Evolutionary conservation across 805 yeast genomes (phyloP), one percentile per base, ranked within the genome.

Genomic region (Yamadazyma kitorensis): DNA sequence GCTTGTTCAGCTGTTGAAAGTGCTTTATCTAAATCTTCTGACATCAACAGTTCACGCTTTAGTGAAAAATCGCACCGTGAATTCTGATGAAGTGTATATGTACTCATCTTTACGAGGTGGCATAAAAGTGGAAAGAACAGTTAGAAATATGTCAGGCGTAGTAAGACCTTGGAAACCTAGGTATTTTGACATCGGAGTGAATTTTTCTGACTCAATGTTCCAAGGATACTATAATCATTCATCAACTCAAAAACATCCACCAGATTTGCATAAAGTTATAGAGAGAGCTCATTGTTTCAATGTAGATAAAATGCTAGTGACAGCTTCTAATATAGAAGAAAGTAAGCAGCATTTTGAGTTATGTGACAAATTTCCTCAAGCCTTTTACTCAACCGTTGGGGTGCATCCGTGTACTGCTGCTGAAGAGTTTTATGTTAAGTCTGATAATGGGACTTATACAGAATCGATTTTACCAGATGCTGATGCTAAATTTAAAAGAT

Each of bases 401-500:
- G 94, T 91, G 2, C 99, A 93, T 62, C 99, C 99, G 0, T 91
- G 98, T 58, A 68, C 82, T 12, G 95, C 88, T 0, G 67, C 70
- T 9, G 45, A 45, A 26, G 72, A 67, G 35, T 68, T 66, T 43
- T 67, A 60, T 34, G 48, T 44, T 4, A 39, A 56, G 17, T 36
- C 43, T 5, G 48, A 39, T 6, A 43, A 39, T 6, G 30, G 37
- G n/a, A 34, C 29, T 5, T 52, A 44, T 20, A 48, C 54, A 55
- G 51, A 89, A 70, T 46, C 51, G 14, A 13, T 43, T 8, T 15
- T 26, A 4, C 36, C 37, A 6, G 55, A 57, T 27, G 57, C 58
- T 2, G 68, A 59, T 3, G 48, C 48, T 2, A 80, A 80, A 45
- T 51, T 85, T 22, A 48, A 54, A 3, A 54, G 66, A 17, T 57